Conservation (phyloP, 148 eudicot genomes). For the Chenopodium album region DNA sequence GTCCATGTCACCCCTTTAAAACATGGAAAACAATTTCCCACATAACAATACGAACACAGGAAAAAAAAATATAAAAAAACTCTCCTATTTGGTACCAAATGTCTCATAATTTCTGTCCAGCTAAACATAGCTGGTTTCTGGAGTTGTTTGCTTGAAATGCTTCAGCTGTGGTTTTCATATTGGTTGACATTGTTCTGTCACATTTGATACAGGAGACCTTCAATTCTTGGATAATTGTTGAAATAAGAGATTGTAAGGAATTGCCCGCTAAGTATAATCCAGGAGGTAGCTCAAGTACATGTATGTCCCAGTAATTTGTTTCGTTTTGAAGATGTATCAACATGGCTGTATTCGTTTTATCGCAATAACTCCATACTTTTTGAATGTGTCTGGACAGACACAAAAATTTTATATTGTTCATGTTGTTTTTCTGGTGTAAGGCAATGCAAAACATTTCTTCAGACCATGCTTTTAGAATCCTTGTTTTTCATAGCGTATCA, state of each 20-base stretch:
- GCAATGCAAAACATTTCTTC: background rate
- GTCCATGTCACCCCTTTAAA: background rate
- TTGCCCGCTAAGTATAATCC: constrained; percentile 14
- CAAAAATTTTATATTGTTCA: constrained; percentile 1
- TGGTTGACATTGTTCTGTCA: background rate
- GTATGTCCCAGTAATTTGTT: constrained; percentile 23
- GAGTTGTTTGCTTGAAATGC: background rate
- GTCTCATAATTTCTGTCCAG: background rate
- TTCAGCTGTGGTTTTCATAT: background rate
- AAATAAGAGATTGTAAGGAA: constrained; percentile 23
- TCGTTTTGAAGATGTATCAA: constrained; percentile 14
- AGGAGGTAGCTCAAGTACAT: constrained; percentile 28
- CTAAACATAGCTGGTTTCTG: background rate
- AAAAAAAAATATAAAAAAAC: background rate
- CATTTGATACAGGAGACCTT: constrained; percentile 23
- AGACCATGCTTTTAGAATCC: background rate
- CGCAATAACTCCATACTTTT: constrained; percentile 14
- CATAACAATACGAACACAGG: background rate
- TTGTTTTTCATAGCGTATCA: background rate
- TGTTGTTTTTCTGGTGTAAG: constrained; percentile 4
- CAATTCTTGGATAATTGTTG: constrained; percentile 10
- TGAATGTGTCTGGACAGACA: constrained; percentile 27
- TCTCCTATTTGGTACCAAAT: background rate
- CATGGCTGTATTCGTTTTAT: constrained; percentile 17
- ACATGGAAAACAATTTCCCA: background rate